Percentiles rank a stretch among this genome's conserved stretches.
These are phyloP conservation scores for Candida railenensis DNA, from an alignment of 805 yeast species.

Conservation along the genomic window DNA sequence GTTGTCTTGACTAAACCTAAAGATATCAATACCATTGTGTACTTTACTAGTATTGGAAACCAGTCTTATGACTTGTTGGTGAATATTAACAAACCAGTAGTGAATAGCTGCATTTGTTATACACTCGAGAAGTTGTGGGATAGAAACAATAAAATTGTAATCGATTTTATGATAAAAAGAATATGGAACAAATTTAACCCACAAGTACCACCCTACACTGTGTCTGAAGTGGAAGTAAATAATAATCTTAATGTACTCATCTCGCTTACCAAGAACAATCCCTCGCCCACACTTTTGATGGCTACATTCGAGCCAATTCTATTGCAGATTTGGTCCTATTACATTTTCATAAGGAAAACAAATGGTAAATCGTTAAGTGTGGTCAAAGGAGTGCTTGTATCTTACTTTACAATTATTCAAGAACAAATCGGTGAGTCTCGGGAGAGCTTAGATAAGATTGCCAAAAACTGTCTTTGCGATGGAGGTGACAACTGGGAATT, in stretches of 20 bases:
- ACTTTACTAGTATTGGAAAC: conserved; percentile 55
- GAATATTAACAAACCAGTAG: conserved; percentile 58
- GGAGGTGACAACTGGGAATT: conserved; percentile 39
- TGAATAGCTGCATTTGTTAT: conserved; percentile 55
- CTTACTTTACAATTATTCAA: conserved; percentile 27
- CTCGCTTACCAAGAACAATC: conserved; percentile 50
- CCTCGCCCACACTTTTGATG: conserved; percentile 22
- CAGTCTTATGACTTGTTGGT: conserved; percentile 65
- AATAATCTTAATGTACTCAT: conserved; percentile 65
- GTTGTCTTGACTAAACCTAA: conserved; percentile 66
- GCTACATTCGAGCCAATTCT: conserved; percentile 31
- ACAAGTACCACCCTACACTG: conserved; percentile 7
- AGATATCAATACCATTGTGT: conserved; percentile 42
- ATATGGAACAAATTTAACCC: conserved; percentile 51
- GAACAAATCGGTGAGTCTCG: conserved; percentile 15
- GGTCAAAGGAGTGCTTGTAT: conserved; percentile 35
- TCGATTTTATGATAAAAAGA: conserved; percentile 56
- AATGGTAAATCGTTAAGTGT: conserved; percentile 32
- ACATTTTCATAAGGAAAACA: conserved; percentile 28
- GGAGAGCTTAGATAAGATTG: conserved; percentile 19
- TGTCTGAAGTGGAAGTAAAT: conserved; percentile 51
- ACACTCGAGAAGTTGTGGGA: conserved; percentile 51
- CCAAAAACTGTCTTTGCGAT: conserved; percentile 31
- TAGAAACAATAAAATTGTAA: conserved; percentile 48
- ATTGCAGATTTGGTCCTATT: conserved; percentile 45